These are phyloP conservation scores for Trametes hirsuta DNA, from an alignment of 1,284 basidiomycete genomes.

Conservation along the genomic window DNA sequence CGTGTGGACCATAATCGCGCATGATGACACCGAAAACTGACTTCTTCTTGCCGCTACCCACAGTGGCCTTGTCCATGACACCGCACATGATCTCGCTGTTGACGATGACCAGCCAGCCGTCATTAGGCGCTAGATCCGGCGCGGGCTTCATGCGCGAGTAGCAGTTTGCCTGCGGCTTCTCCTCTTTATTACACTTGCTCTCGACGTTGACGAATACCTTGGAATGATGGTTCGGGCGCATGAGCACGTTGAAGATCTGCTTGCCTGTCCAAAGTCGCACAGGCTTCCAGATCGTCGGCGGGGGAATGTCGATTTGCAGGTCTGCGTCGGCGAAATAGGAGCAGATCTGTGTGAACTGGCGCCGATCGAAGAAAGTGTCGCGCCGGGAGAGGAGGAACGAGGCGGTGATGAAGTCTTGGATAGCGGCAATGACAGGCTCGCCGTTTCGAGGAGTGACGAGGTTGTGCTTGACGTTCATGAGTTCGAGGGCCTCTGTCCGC, in stretches of 20 bases:
- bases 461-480: conserved; percentile 99
- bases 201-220: conserved; percentile 94
- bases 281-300: conserved; percentile 95
- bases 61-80: conserved; percentile 98
- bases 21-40: conserved; percentile 98
- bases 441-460: conserved; percentile 97
- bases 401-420: conserved; percentile 98
- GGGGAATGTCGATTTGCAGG: conserved; percentile 93
- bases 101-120: conserved; percentile 96
- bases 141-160: conserved; percentile 64
- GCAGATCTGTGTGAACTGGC: conserved; percentile 96
- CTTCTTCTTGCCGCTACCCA: conserved; percentile 99
- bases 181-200: conserved; percentile 93
- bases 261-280: conserved; percentile 97
- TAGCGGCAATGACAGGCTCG: conserved; percentile 98
- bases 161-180: conserved; percentile 73
- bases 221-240: conserved; percentile 89
- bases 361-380: conserved; percentile 93
- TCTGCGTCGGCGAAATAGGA: conserved; percentile 94
- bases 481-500: conserved; percentile 93
- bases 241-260: conserved; percentile 95
- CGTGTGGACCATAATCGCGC: conserved; percentile 95
- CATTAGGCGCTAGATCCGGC: conserved; percentile 93
- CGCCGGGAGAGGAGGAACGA: conserved; percentile 94
- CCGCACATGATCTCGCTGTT: conserved; percentile 99